These are phyloP conservation scores for Fusarium nisikadoi DNA, from an alignment of 2,329 filamentous ascomycete species.

Conservation along the genomic window DNA sequence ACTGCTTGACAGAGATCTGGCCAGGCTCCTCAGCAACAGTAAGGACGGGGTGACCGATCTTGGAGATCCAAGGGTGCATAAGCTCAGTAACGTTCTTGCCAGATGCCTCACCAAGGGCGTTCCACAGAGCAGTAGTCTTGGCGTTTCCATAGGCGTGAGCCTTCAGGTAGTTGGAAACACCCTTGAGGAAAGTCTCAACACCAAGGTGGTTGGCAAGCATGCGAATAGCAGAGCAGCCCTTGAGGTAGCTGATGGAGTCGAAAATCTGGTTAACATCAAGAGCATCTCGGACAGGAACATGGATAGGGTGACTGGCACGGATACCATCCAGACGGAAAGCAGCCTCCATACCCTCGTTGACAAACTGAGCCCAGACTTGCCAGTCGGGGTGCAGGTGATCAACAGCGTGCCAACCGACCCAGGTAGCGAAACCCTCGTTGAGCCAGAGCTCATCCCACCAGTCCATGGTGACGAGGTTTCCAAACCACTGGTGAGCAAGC, in stretches of 20 bases:
- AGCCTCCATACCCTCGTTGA: slow-evolving; percentile 92
- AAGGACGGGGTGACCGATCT: slow-evolving; percentile 93
- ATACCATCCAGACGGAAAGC: slow-evolving; percentile 91
- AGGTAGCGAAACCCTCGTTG: slow-evolving; percentile 97
- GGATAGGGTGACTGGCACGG: slow-evolving; percentile 92
- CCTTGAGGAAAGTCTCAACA: slow-evolving; percentile 86
- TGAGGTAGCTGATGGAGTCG: slow-evolving; percentile 94
- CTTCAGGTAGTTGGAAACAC: slow-evolving; percentile 90
- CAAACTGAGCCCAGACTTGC: slow-evolving; percentile 98
- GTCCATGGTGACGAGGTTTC: slow-evolving; percentile 95
- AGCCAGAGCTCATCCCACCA: slow-evolving; percentile 97
- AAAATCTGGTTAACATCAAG: slow-evolving; percentile 98
- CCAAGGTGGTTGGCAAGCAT: slow-evolving; percentile 95
- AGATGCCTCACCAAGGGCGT: slow-evolving; percentile 85
- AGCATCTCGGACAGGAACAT: slow-evolving; percentile 92
- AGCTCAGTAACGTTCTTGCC: slow-evolving; percentile 85
- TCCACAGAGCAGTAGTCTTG: slow-evolving; percentile 91
- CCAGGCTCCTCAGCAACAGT: slow-evolving; percentile 86
- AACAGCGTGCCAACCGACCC: slow-evolving; percentile 95
- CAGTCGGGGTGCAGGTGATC: slow-evolving; percentile 95
- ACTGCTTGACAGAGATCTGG: slow-evolving; percentile 84
- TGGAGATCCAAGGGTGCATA: slow-evolving; percentile 95
- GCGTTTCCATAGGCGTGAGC: slow-evolving; percentile 90
- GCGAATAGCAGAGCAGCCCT: slow-evolving; percentile 94
- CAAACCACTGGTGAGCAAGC: slow-evolving; percentile 96